These are phyloP conservation scores for Boletus eberwhitei DNA, from an alignment of 768 basidiomycete genomes.

Conservation along the genomic window DNA sequence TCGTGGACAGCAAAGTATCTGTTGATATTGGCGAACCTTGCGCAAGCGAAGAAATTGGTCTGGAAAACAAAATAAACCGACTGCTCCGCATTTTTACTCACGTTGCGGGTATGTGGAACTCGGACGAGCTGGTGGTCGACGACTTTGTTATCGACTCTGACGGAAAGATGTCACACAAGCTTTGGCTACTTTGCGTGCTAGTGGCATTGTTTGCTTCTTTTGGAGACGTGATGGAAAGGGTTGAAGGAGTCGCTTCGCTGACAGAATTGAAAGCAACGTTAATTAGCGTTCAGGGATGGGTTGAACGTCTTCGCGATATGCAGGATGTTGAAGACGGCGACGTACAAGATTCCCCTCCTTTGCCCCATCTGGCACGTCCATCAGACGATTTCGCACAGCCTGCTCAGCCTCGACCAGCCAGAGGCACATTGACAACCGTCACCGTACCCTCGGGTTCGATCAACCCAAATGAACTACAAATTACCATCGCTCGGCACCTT, in stretches of 20 bases:
- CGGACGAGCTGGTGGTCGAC: too few species aligned
- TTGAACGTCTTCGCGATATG: constrained; percentile 17
- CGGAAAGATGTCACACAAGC: constrained; percentile 45
- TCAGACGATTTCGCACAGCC: constrained; percentile 14
- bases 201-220: constrained; percentile 22
- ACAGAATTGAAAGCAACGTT: constrained; percentile 23
- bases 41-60: not conserved
- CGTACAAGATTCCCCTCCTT: constrained; percentile 16
- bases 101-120: constrained; percentile 21
- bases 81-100: constrained; percentile 19
- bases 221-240: constrained; percentile 11
- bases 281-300: constrained; percentile 23
- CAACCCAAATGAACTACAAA: not conserved
- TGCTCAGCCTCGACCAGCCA: constrained; percentile 4
- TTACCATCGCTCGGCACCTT: not conserved
- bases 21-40: not conserved
- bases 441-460: constrained; percentile 6
- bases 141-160: constrained; percentile 46
- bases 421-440: not conserved
- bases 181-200: constrained; percentile 47
- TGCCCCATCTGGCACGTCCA: constrained; percentile 19
- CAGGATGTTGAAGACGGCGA: constrained; percentile 19
- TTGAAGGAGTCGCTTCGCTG: constrained; percentile 13
- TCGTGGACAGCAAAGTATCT: constrained; percentile 7
- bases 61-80: constrained; percentile 13